A percentile compares a stretch with the other conserved stretches of the same genome.
phyloP scores from a whole-genome alignment of 2,329 filamentous ascomycete species.

The Madurella fahalii region DNA sequence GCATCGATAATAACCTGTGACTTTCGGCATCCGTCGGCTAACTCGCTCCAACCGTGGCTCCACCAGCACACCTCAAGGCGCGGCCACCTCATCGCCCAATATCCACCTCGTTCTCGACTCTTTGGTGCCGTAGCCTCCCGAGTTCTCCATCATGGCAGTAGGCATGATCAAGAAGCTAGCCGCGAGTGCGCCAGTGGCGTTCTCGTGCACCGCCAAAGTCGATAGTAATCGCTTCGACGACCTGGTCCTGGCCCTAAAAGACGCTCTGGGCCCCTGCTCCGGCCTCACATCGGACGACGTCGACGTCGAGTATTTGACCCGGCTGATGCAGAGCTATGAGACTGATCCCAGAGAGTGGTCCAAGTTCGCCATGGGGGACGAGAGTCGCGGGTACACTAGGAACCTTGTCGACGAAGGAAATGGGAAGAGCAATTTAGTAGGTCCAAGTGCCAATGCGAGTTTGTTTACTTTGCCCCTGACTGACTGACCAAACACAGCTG shows the following conservation, averaged over 20 bases:
- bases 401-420: slow-evolving; percentile 91
- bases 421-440: slow-evolving; percentile 52
- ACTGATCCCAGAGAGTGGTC: slow-evolving; percentile 68
- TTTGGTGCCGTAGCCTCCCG: not conserved
- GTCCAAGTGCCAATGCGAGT: slow-evolving; percentile 18
- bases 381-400: slow-evolving; percentile 69
- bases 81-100: not conserved
- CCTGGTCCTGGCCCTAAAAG: slow-evolving; percentile 70
- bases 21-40: slow-evolving; percentile 8
- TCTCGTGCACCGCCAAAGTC: slow-evolving; percentile 18
- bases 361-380: slow-evolving; percentile 69
- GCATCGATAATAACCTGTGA: not conserved
- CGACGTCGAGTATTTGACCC: slow-evolving; percentile 65
- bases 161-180: slow-evolving; percentile 19
- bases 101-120: not conserved
- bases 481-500: slow-evolving; percentile 49
- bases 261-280: slow-evolving; percentile 71
- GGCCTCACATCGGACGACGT: slow-evolving; percentile 80
- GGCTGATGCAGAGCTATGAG: slow-evolving; percentile 69
- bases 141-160: slow-evolving; percentile 26
- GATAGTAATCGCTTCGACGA: slow-evolving; percentile 56
- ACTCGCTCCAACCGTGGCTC: not conserved
- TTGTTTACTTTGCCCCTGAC: slow-evolving; percentile 19
- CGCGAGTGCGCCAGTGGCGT: slow-evolving; percentile 10
- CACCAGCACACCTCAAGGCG: slow-evolving; percentile 1